Evolutionary conservation across 176 grass and related monocot genomes (phyloP), one percentile per base, ranked within the genome.

Genomic region (Dendrocalamus sinicus): DNA sequence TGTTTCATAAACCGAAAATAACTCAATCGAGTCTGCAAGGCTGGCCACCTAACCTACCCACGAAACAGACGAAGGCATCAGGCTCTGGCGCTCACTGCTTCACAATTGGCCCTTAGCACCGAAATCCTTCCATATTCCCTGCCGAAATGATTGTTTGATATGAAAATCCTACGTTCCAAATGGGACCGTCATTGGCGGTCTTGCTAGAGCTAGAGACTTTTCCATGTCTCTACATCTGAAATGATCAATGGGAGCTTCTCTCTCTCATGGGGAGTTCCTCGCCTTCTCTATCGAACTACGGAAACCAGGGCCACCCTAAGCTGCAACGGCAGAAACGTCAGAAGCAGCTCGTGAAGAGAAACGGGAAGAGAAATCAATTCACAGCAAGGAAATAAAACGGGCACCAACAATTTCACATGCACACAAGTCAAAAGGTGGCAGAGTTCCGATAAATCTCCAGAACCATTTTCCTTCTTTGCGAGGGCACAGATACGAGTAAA

Each of bases 341-440:
- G 17, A 65, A 64, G 74, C 9, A 20, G 9, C 87, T 73, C 74
- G 81, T 84, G 81, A 83, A 78, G 66, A 28, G 11, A 59, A 32
- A 70, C 68, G 37, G 30, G 12, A 79, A 16, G 35, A 57, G 20
- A 63, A 63, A 20, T 51, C 48, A 28, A 48, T 2, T 6, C 6
- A 22, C 39, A 44, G 24, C 16, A 23, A n/a, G 16, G 28, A 67
- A 67, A 46, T 67, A 30, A 6, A 57, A 15, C 30, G 3, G 15
- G 44, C 14, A 17, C 16, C 86, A 72, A 78, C 26, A 41, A 11
- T n/a, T 61, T 69, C 71, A 69, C 61, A 58, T 60, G 57, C 70
- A 67, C 35, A 30, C 3, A 35, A 35, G 32, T 72, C n/a, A 16
- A 59, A 26, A 81, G 63, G 12, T 41, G 0, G 19, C 12, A 39